Percentiles rank a stretch among this genome's conserved stretches.
Conservation (phyloP, 495 filamentous ascomycete species). For the Penicillium maclennaniae region DNA sequence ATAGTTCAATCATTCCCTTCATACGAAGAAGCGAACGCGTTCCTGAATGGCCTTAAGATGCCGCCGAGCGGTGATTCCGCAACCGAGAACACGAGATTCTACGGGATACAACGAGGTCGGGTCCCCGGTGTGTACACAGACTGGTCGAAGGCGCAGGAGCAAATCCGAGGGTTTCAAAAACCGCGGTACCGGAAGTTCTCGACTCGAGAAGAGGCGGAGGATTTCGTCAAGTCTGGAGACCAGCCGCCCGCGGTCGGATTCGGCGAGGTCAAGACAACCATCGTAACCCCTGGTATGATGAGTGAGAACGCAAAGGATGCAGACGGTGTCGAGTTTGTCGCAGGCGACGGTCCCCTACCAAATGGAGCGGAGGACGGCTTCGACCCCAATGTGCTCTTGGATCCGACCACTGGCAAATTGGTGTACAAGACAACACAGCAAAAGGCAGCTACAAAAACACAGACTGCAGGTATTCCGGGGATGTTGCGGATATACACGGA, state of each 20-base stretch:
- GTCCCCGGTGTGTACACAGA: constrained; percentile 86
- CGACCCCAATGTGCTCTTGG: constrained; percentile 54
- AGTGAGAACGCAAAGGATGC: constrained; percentile 30
- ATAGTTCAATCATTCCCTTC: constrained; percentile 82
- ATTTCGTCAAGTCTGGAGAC: constrained; percentile 56
- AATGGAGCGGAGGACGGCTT: constrained; percentile 58
- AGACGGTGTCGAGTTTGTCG: constrained; percentile 45
- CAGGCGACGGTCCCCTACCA: constrained; percentile 54
- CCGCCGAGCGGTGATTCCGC: constrained; percentile 21
- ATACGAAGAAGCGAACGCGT: constrained; percentile 72
- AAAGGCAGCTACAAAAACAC: constrained; percentile 43
- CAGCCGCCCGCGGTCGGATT: constrained; percentile 25
- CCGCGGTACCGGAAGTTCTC: constrained; percentile 80
- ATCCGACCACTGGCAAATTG: constrained; percentile 53
- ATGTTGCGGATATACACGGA: constrained; percentile 82
- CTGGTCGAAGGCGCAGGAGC: constrained; percentile 72
- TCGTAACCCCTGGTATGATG: constrained; percentile 29
- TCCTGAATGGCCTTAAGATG: constrained; percentile 58
- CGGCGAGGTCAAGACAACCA: constrained; percentile 16
- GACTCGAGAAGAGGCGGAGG: constrained; percentile 73
- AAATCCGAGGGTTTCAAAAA: constrained; percentile 71
- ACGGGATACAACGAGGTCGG: constrained; percentile 78
- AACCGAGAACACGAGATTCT: constrained; percentile 52
- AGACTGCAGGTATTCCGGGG: constrained; percentile 36
- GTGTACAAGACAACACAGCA: constrained; percentile 54